A percentile compares a stretch with the other conserved stretches of the same genome.
phyloP scores from a whole-genome alignment of 2,329 filamentous ascomycete genomes.

The Phaeosphaeriaceae sp. region DNA sequence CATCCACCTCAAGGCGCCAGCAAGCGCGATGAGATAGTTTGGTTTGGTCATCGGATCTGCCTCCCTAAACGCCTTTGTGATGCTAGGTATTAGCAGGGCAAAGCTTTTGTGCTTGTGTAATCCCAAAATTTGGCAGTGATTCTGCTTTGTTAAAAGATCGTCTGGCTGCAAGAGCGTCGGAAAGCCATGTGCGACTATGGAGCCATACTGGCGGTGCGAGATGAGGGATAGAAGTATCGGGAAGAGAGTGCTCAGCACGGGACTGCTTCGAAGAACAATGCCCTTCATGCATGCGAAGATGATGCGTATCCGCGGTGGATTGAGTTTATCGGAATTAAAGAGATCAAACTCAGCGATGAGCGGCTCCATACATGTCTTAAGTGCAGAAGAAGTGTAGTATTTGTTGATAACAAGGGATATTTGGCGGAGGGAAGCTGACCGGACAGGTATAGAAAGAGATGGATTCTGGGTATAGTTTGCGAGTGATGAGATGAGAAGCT shows the following conservation, averaged over 20 bases:
- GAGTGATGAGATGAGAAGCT: conserved; percentile 46
- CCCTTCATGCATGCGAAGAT: conserved; percentile 68
- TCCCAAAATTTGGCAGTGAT: conserved; percentile 66
- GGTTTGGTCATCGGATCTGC: conserved; percentile 57
- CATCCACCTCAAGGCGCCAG: conserved; percentile 65
- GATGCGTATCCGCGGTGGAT: conserved; percentile 56
- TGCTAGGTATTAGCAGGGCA: conserved; percentile 62
- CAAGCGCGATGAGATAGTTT: conserved; percentile 68
- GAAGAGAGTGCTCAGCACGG: conserved; percentile 51
- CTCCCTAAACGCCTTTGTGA: conserved; percentile 60
- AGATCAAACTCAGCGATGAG: conserved; percentile 45
- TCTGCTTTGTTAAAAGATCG: conserved; percentile 65
- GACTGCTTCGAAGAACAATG: conserved; percentile 62
- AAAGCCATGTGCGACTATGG: conserved; percentile 63
- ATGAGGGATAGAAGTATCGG: conserved; percentile 58
- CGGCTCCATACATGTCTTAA: conserved; percentile 50
- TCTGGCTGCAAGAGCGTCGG: conserved; percentile 65
- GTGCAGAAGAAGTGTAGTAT: conserved; percentile 49
- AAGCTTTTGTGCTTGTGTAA: conserved; percentile 70
- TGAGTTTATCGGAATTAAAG: conserved; percentile 39
- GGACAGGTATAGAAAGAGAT: conserved; percentile 33
- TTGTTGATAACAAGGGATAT: conserved; percentile 58
- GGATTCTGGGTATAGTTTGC: conserved; percentile 43
- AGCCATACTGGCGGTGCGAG: conserved; percentile 56
- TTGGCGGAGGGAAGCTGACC: conserved; percentile 49